Evolutionary conservation across 2,329 filamentous ascomycete species (phyloP), one percentile per base, ranked within the genome.

Genomic region (Pestalotiopsis sp.): DNA sequence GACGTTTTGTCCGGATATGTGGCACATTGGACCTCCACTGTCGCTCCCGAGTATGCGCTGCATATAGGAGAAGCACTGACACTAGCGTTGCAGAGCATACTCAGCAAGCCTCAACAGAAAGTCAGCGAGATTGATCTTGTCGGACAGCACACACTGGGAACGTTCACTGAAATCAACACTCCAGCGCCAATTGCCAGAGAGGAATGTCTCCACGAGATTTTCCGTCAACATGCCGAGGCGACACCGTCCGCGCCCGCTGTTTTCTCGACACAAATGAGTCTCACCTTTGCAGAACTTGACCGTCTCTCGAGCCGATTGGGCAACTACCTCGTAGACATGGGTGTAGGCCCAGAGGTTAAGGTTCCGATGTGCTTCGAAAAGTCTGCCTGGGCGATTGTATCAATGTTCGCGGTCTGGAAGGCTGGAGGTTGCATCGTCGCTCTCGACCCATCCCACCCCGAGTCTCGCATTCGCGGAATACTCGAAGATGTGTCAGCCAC

Each of bases 331-430:
- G 66, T 72, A 13, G 60, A 71, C 9, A 66, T 69, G 1, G 73
- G 75, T 9, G 71, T 83, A 5, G 68, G 70, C 0, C 72, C 73
- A 0, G 80, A 79, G 38, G 69, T 70, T 2, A 57, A 79, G 0
- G 75, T 82, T 4, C 77, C 79, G 0, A 66, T 82, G 45, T 77
- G 74, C 65, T 80, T 80, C 58, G 76, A 79, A n/a, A 81, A 80
- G 70, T 79, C 77, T 4, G 70, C 70, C 25, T 81, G 76, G 77
- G 73, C 78, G 5, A 58, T 58, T 17, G 64, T 69, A 2, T 38
- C 68, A 3, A 58, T 69, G 57, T 60, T 69, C n/a, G 68, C 39
- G 4, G 59, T 69, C 25, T 58, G 38, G 45, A 69, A 69, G 45
- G 64, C 68, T 3, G 68, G 68, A 14, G 64, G 64, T 12, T 57